Evolutionary conservation across 2,329 filamentous ascomycete species (phyloP).

Genomic region (Colletotrichum gloeosporioides): DNA sequence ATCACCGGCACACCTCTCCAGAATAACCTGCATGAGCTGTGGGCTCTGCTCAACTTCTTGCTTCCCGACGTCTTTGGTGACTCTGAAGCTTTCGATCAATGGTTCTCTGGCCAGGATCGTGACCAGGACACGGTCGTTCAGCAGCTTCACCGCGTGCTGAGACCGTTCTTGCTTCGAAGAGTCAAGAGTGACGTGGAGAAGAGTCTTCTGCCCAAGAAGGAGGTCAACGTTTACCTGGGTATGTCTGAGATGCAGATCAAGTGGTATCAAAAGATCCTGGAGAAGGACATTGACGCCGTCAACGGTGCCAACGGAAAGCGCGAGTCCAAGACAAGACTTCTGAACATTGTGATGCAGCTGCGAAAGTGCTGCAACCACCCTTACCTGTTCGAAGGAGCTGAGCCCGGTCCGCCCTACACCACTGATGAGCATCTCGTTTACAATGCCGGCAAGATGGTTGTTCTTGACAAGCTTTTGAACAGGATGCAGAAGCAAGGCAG

Average conservation of each 20-base stretch:
- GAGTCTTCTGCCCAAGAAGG: conserved; percentile 95
- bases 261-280: conserved; percentile 98
- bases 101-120: conserved; percentile 90
- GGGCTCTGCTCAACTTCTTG: conserved; percentile 96
- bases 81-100: conserved; percentile 94
- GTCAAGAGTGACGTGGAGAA: conserved; percentile 99
- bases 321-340: conserved; percentile 93
- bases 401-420: conserved; percentile 96
- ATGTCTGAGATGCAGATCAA: conserved; percentile 99
- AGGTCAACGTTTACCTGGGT: conserved; percentile 94
- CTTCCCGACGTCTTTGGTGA: conserved; percentile 99
- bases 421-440: conserved; percentile 94
- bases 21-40: conserved; percentile 97
- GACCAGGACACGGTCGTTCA: conserved; percentile 97
- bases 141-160: conserved; percentile 90
- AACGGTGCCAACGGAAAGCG: conserved; percentile 96
- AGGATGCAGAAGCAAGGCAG: conserved; percentile 87
- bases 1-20: conserved; percentile 97
- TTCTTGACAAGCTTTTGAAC: conserved; percentile 88
- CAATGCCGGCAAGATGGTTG: conserved; percentile 97
- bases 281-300: conserved; percentile 98
- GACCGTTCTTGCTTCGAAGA: conserved; percentile 91
- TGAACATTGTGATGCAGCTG: conserved; percentile 99
- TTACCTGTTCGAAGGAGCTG: conserved; percentile 96
- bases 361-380: conserved; percentile 99